Percentiles rank a stretch among this genome's conserved stretches.
Evolutionary conservation across 805 yeast species (phyloP).

Genomic region (Martiniozyma abietophila): DNA sequence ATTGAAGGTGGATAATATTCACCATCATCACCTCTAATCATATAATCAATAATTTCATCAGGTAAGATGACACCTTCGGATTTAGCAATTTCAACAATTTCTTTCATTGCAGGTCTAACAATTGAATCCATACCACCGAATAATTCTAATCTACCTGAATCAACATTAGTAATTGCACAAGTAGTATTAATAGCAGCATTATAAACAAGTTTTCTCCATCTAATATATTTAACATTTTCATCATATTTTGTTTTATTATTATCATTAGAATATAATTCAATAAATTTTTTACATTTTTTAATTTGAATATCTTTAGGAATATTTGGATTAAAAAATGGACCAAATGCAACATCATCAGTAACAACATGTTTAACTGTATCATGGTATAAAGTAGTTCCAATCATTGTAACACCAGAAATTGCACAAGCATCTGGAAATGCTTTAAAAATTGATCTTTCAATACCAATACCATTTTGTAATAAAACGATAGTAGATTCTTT

Average conservation of each 20-base stretch:
- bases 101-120: conserved; percentile 35
- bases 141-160: conserved; percentile 28
- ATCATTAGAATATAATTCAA: conserved; percentile 27
- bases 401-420: conserved; percentile 33
- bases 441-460: conserved; percentile 27
- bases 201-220: conserved; percentile 41
- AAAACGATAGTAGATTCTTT: conserved; percentile 42
- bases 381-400: conserved; percentile 26
- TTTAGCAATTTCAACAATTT: conserved; percentile 35
- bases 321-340: conserved; percentile 29
- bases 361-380: conserved; percentile 27
- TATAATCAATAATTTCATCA: conserved; percentile 25
- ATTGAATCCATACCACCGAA: conserved; percentile 23
- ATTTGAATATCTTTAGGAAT: conserved; percentile 20
- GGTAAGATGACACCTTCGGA: conserved; percentile 36
- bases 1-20: conserved; percentile 35
- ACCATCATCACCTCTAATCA: conserved; percentile 36
- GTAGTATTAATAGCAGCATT: conserved; percentile 39
- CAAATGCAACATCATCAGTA: conserved; percentile 26
- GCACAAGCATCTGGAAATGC: conserved; percentile 28
- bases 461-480: conserved; percentile 46
- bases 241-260: conserved; percentile 25
- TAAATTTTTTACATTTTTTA: conserved; percentile 25
- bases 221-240: conserved; percentile 29
- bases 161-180: conserved; percentile 33